Evolutionary conservation across 768 basidiomycete genomes (phyloP).

Genomic region (Albatrellus ellisii): DNA sequence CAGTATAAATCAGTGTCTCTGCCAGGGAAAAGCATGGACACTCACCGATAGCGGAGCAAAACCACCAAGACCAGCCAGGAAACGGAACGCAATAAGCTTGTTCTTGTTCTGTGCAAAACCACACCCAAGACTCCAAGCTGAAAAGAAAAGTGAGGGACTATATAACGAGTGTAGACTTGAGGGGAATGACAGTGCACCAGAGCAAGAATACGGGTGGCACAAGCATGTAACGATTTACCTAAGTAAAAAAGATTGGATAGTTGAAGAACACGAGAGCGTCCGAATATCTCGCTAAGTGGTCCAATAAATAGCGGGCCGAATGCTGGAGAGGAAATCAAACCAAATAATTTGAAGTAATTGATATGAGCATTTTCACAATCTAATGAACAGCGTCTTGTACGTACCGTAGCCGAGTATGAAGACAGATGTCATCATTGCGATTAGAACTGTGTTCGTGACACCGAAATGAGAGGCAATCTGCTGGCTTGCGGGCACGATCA

Average conservation of each 20-base stretch:
- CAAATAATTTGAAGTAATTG: background rate
- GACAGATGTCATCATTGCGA: constrained; percentile 47
- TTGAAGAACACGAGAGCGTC: constrained; percentile 50
- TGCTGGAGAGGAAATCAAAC: constrained; percentile 21
- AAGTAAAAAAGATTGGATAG: constrained; percentile 51
- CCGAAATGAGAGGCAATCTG: constrained; percentile 41
- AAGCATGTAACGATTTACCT: too few relatives aligned
- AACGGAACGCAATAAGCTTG: constrained; percentile 22
- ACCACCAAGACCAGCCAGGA: constrained; percentile 60
- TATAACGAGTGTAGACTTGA: too few relatives aligned
- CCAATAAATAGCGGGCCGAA: constrained; percentile 34
- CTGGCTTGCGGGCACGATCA: constrained; percentile 51
- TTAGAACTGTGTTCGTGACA: constrained; percentile 32
- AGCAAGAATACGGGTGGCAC: background rate
- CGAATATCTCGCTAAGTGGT: constrained; percentile 61
- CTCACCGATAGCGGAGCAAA: constrained; percentile 39
- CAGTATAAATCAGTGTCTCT: too few relatives aligned
- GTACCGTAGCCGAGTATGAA: constrained; percentile 49
- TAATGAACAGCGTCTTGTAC: constrained; percentile 9
- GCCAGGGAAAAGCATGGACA: background rate
- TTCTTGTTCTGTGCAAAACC: constrained; percentile 46
- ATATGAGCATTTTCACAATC: too few relatives aligned
- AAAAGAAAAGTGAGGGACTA: too few relatives aligned
- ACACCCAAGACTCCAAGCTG: constrained; percentile 43
- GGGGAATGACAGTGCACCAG: background rate